These are phyloP conservation scores for Cucurbita pepo DNA, from an alignment of 306 rosid species.

Conservation along the genomic window DNA sequence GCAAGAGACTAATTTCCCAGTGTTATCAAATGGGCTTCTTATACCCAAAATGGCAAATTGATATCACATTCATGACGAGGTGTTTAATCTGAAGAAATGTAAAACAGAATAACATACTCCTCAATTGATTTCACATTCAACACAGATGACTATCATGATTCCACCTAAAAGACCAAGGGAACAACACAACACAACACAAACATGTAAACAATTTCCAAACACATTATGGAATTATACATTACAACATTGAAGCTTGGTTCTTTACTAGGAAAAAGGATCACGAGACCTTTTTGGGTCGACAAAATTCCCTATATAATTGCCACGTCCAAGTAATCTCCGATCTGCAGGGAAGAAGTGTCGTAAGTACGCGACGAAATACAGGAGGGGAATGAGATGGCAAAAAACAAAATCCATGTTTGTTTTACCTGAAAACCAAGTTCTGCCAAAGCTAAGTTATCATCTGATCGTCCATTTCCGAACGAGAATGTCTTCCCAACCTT, in stretches of 20 bases:
- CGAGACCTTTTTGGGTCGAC: background rate
- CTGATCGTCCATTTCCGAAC: constrained; percentile 24
- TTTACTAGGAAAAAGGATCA: background rate
- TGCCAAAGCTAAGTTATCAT: constrained; percentile 26
- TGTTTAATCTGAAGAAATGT: too few relatives aligned
- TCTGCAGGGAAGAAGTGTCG: constrained; percentile 9
- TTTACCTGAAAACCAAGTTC: constrained; percentile 31
- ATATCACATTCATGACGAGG: too few relatives aligned
- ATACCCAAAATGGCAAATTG: too few relatives aligned
- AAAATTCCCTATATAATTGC: constrained; percentile 19
- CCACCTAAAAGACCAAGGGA: background rate
- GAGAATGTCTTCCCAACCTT: constrained; percentile 30
- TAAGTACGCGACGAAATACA: background rate
- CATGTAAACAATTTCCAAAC: background rate
- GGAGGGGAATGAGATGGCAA: background rate
- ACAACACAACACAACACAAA: background rate
- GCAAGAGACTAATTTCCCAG: too few relatives aligned
- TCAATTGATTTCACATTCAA: too few relatives aligned
- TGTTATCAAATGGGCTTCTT: too few relatives aligned
- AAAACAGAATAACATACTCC: too few relatives aligned
- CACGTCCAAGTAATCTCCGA: constrained; percentile 48
- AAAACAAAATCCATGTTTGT: background rate
- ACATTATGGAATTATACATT: background rate
- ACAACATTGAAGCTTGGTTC: background rate
- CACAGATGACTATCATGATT: background rate